Conservation (phyloP, 2,329 filamentous ascomycete species). For the Ceratocystis alfenasii region DNA sequence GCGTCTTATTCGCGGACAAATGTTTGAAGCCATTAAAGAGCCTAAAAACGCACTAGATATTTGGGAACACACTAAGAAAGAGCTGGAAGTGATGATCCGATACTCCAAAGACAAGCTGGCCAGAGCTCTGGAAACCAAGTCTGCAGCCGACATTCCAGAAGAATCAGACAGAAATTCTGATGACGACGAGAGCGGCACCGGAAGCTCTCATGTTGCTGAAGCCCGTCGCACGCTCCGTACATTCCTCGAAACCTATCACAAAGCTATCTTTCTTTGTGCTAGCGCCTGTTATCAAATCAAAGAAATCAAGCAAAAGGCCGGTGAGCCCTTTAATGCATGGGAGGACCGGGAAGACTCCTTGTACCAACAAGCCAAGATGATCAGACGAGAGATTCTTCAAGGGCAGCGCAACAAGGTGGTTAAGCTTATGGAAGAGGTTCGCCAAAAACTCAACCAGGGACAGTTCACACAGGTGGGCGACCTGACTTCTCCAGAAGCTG, state of each 20-base stretch:
- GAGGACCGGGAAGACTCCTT: slow-evolving; percentile 37
- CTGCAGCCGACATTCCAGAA: background rate
- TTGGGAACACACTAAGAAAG: background rate
- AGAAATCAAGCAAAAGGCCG: slow-evolving; percentile 51
- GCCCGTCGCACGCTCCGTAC: slow-evolving; percentile 40
- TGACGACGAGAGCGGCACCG: background rate
- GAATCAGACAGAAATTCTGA: background rate
- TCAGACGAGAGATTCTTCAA: background rate
- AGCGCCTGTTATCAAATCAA: slow-evolving; percentile 80
- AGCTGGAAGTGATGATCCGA: background rate
- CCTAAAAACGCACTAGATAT: background rate
- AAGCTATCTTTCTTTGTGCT: slow-evolving; percentile 71
- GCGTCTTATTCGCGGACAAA: background rate
- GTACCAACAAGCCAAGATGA: background rate
- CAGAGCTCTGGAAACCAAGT: background rate
- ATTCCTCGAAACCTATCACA: slow-evolving; percentile 69
- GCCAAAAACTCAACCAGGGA: background rate
- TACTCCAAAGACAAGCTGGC: background rate
- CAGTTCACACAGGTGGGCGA: background rate
- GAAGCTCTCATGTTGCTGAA: background rate
- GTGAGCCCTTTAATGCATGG: background rate
- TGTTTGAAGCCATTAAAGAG: background rate
- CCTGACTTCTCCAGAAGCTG: background rate
- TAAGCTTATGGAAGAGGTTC: background rate
- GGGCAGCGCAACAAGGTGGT: background rate